These are phyloP conservation scores for Beta corolliflora DNA, from an alignment of 179 eudicot genomes.

Conservation along the genomic window DNA sequence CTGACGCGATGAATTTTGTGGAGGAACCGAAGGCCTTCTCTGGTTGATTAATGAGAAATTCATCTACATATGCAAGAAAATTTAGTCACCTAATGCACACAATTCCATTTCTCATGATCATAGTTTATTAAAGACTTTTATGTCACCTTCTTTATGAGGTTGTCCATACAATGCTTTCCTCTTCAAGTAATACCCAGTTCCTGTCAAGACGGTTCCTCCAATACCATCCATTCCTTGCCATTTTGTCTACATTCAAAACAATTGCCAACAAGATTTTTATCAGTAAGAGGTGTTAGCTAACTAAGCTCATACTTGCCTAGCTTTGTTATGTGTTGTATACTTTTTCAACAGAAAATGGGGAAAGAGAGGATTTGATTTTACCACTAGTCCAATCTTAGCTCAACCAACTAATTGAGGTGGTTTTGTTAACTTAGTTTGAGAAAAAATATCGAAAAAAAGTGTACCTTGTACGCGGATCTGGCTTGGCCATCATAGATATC, in stretches of 20 bases:
- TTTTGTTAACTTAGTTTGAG: too few species aligned
- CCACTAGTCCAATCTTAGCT: too few species aligned
- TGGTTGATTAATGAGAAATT: constrained; percentile 21
- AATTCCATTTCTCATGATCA: neutral
- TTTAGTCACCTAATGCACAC: neutral
- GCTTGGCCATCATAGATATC: too few species aligned
- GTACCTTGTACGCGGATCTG: too few species aligned
- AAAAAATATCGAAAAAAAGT: too few species aligned
- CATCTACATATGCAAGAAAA: constrained; percentile 18
- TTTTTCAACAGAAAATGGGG: too few species aligned
- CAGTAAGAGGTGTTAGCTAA: too few species aligned
- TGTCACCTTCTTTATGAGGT: constrained; percentile 26
- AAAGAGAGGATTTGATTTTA: too few species aligned
- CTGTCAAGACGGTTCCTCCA: constrained; percentile 44
- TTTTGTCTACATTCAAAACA: constrained; percentile 25
- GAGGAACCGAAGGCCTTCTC: constrained; percentile 29
- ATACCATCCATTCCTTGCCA: constrained; percentile 54
- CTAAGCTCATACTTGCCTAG: too few species aligned
- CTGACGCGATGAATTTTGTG: neutral
- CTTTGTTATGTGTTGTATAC: too few species aligned
- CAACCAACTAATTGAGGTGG: too few species aligned
- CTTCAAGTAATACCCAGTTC: constrained; percentile 51
- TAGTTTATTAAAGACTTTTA: neutral
- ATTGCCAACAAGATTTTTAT: neutral
- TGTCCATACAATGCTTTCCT: constrained; percentile 42